These are phyloP conservation scores for Talaromyces sp. DNA, from an alignment of 2,329 filamentous ascomycete genomes.

Conservation along the genomic window DNA sequence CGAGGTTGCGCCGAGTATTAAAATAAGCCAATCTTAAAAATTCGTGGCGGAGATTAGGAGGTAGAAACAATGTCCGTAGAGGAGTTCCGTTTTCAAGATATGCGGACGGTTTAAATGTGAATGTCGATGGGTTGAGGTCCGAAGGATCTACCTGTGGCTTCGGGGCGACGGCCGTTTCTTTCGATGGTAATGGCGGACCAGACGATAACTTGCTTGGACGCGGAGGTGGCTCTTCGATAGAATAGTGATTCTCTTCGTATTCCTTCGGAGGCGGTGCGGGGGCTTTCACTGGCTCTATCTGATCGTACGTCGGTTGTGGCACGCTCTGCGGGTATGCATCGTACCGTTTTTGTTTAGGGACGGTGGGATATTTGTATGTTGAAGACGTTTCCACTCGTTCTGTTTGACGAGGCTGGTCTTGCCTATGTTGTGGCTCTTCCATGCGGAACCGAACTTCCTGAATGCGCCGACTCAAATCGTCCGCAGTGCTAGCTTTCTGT, in stretches of 20 bases:
- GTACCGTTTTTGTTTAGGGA: constrained; percentile 39
- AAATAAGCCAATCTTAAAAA: constrained; percentile 72
- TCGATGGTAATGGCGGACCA: constrained; percentile 29
- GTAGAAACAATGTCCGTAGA: constrained; percentile 83
- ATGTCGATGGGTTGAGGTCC: constrained; percentile 52
- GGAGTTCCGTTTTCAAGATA: constrained; percentile 88
- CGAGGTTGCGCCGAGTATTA: constrained; percentile 79
- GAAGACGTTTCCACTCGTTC: constrained; percentile 22
- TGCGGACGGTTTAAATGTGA: constrained; percentile 79
- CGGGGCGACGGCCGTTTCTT: constrained; percentile 25
- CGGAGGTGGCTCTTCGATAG: constrained; percentile 27
- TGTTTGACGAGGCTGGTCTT: constrained; percentile 20
- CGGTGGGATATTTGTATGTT: constrained; percentile 45
- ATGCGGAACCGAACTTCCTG: constrained; percentile 50
- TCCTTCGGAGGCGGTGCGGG: constrained; percentile 44
- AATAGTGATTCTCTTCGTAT: constrained; percentile 20
- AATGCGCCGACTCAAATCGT: constrained; percentile 53
- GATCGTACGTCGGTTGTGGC: constrained; percentile 23
- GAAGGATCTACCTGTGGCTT: constrained; percentile 25
- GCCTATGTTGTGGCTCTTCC: constrained; percentile 24
- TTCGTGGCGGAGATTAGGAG: constrained; percentile 66
- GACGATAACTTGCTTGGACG: constrained; percentile 31
- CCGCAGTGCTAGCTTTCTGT: constrained; percentile 34
- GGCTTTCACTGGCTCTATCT: constrained; percentile 27
- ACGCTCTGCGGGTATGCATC: constrained; percentile 27